Base-by-base conservation (phyloP, 2,329 filamentous ascomycete species). In the Neoarthrinium moseri region DNA sequence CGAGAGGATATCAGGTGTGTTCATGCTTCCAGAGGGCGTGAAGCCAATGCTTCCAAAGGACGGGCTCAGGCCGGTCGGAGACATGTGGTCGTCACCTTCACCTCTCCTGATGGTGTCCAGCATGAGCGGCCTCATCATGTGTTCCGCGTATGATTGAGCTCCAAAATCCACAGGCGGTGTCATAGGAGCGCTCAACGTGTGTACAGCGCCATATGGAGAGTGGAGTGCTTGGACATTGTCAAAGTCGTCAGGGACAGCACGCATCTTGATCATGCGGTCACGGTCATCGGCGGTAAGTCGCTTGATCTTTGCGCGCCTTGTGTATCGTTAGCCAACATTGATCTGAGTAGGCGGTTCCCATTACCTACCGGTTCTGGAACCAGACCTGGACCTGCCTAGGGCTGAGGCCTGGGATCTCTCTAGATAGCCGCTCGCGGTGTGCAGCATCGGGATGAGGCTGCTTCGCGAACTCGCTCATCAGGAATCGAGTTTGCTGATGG, bases 401-500 rank as follows among this genome's bases (percentile, higher is more conserved):
- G 58, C 89, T 96, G 39, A 97, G 71, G 1, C 91, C 92, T 24
- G 92, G 91, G 36, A 97, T 96, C 64, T 96, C 90, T 52, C 87
- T 77, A 4, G 91, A 92, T 29, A 97, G 74, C 37, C 90, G 80
- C 64, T 96, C 91, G 51, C 91, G 80, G 65, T 96, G 91, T 37
- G 89, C 88, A 32, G 91, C 91, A 69, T 97, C 91, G 6, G 91
- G 91, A 63, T 96, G 91, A 20, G 91, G 89, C 63, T 97, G 91
- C 58, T 94, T 91, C 47, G 91, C 88, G 61, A 96, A 97, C 65
- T 97, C 91, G 68, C 89, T 96, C 90, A 96, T 95, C 46, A 97
- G 74, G 59, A 95, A 97, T 12, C 92, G 85, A n/a, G 92, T 96
- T 75, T 97, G 92, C 58, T 94, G 92, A 66, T 96, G 91, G 1